Conservation (phyloP, 148 eudicot genomes). For the Spergularia marina region DNA sequence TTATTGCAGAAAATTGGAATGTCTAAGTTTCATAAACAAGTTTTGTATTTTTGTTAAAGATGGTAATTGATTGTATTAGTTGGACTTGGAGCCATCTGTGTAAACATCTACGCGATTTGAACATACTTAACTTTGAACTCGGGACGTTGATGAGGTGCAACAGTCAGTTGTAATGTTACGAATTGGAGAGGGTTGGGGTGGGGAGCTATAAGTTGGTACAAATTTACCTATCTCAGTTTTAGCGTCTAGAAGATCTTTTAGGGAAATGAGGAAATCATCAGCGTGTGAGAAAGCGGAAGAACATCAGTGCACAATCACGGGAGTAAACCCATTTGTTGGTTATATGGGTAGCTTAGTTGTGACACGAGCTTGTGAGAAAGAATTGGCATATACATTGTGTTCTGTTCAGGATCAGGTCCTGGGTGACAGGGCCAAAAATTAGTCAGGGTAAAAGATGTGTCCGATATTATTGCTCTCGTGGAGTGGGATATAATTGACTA, state of each 20-base stretch:
- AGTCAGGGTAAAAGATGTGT: too few species aligned
- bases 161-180: neutral
- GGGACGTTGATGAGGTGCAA: neutral
- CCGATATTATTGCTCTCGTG: too few species aligned
- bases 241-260: too few species aligned
- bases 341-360: too few species aligned
- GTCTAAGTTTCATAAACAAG: neutral
- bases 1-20: neutral
- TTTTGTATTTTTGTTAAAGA: neutral
- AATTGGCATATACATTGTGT: too few species aligned
- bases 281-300: too few species aligned
- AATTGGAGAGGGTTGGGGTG: neutral
- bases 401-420: too few species aligned
- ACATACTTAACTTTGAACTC: neutral
- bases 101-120: neutral
- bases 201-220: neutral
- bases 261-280: too few species aligned
- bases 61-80: neutral
- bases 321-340: too few species aligned
- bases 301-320: too few species aligned
- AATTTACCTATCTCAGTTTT: neutral
- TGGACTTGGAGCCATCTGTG: constrained; percentile 4
- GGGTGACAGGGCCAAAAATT: too few species aligned
- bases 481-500: neutral
- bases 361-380: too few species aligned